Conservation (phyloP, 2,329 filamentous ascomycete genomes). For the Colletotrichum higginsianum region DNA sequence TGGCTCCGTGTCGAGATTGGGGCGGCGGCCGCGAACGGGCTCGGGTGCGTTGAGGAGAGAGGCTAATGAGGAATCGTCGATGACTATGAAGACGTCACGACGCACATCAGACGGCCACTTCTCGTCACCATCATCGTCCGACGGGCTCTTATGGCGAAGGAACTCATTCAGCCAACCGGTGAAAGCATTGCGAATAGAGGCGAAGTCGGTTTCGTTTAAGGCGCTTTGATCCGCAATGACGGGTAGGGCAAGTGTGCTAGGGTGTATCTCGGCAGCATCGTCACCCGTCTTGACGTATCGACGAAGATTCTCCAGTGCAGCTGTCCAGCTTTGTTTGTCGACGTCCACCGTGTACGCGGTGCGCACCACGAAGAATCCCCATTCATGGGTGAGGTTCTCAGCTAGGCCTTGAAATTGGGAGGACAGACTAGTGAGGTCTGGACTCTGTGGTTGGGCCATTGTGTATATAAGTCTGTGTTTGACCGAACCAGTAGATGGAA, state of each 20-base stretch:
- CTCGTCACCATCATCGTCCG: neutral
- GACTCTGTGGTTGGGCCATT: neutral
- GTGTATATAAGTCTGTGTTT: too few relatives aligned
- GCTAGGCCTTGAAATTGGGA: neutral
- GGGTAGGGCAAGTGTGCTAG: neutral
- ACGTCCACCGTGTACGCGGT: neutral
- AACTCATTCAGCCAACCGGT: neutral
- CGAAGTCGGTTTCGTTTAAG: neutral
- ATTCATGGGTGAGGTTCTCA: conserved; percentile 1
- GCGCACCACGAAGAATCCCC: conserved; percentile 12
- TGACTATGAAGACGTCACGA: conserved; percentile 9
- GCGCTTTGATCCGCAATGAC: neutral
- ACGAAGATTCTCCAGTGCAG: neutral
- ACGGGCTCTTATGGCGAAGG: neutral
- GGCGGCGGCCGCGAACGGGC: neutral
- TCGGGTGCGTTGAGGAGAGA: neutral
- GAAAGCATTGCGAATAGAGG: conserved; percentile 9
- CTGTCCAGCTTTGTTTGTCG: conserved; percentile 2
- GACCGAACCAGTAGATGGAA: too few relatives aligned
- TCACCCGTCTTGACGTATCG: neutral
- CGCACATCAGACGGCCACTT: conserved; percentile 1
- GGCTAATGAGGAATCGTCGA: neutral
- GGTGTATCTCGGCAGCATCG: neutral
- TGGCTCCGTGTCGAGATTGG: neutral
- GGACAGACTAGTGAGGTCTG: neutral